A percentile compares a stretch with the other conserved stretches of the same genome.
Evolutionary conservation across 805 yeast species (phyloP).

Genomic region (Blastobotrys peoriensis): DNA sequence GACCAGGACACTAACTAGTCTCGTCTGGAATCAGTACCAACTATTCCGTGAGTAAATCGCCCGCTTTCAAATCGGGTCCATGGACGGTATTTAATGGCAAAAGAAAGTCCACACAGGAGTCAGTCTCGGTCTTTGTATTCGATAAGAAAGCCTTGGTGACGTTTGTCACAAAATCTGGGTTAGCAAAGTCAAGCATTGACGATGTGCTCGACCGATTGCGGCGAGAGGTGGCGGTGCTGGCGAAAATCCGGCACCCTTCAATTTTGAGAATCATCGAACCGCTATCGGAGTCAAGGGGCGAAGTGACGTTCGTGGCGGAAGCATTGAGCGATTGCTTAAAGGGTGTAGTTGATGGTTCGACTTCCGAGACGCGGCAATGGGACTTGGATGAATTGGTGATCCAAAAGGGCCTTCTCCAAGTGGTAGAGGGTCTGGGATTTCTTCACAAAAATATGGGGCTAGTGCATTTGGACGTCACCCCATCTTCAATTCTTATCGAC

Average conservation of each 20-base stretch:
- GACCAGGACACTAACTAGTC: slow-evolving; percentile 14
- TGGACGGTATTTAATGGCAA: slow-evolving; percentile 88
- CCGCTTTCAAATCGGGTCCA: slow-evolving; percentile 67
- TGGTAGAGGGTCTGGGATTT: slow-evolving; percentile 73
- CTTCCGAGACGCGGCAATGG: slow-evolving; percentile 28
- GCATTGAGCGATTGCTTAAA: slow-evolving; percentile 54
- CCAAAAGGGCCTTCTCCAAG: slow-evolving; percentile 76
- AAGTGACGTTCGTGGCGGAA: slow-evolving; percentile 81
- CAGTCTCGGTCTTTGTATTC: slow-evolving; percentile 77
- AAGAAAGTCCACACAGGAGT: slow-evolving; percentile 40
- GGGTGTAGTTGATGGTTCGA: slow-evolving; percentile 34
- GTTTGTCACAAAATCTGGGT: slow-evolving; percentile 44
- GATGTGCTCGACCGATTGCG: slow-evolving; percentile 63
- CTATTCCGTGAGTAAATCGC: slow-evolving; percentile 64
- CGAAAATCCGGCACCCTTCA: slow-evolving; percentile 86
- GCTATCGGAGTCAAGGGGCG: slow-evolving; percentile 74
- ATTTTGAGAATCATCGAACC: slow-evolving; percentile 81
- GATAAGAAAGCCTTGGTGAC: slow-evolving; percentile 72
- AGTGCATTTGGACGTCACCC: slow-evolving; percentile 74
- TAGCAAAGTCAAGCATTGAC: slow-evolving; percentile 43
- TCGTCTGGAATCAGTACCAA: slow-evolving; percentile 30
- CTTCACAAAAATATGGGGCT: slow-evolving; percentile 70
- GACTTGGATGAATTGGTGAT: slow-evolving; percentile 65
- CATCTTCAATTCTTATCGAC: slow-evolving; percentile 68
- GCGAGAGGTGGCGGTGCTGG: slow-evolving; percentile 61